A percentile compares a stretch with the other conserved stretches of the same genome.
Conservation (phyloP, 2,329 filamentous ascomycete genomes). For the Penicillium glabrum region DNA sequence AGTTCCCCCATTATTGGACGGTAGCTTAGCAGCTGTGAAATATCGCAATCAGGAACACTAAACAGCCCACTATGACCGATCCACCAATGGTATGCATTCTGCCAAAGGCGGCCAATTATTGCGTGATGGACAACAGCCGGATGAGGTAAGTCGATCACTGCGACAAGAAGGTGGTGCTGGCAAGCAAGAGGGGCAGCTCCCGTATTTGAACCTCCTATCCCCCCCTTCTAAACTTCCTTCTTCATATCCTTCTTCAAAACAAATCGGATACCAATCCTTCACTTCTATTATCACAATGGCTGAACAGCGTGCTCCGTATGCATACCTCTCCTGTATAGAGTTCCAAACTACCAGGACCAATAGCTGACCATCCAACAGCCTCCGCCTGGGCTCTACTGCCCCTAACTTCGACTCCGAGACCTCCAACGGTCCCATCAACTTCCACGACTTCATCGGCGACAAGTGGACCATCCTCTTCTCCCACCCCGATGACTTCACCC, state of each 20-base stretch:
- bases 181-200: conserved; percentile 14
- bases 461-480: conserved; percentile 72
- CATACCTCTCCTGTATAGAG: conserved; percentile 5
- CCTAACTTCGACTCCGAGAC: conserved; percentile 70
- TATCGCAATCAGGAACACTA: conserved; percentile 20
- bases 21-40: not conserved
- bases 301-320: conserved; percentile 44
- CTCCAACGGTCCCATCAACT: conserved; percentile 66
- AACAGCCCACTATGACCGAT: conserved; percentile 23
- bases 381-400: conserved; percentile 66
- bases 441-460: conserved; percentile 71
- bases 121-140: conserved; percentile 32
- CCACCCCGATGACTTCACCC: conserved; percentile 79
- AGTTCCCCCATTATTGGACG: not conserved
- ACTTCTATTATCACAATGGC: conserved; percentile 37
- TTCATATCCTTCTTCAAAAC: not conserved
- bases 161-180: not conserved
- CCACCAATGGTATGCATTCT: conserved; percentile 31
- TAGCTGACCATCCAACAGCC: conserved; percentile 33
- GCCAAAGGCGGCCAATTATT: conserved; percentile 33
- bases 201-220: conserved; percentile 15
- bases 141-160: conserved; percentile 18
- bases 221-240: conserved; percentile 5
- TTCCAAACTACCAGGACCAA: not conserved
- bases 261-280: not conserved